Base-by-base conservation (phyloP, 768 basidiomycete species). In the Lactifluus hygrophoroides region DNA sequence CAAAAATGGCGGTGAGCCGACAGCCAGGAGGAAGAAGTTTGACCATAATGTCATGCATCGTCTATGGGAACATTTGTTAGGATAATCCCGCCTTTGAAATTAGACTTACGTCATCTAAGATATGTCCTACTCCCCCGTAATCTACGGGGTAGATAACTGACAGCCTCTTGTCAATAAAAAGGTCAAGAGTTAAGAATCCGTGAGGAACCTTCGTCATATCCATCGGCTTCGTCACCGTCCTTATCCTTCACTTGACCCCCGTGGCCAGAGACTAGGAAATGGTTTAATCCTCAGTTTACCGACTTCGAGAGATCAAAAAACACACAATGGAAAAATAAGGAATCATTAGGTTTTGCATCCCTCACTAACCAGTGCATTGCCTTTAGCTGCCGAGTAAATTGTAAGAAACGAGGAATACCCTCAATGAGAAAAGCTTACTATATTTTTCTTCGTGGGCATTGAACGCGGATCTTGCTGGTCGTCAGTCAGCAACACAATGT, bases 141-240 rank as follows among this genome's bases (percentile, higher is more conserved):
- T 99, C 95, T 19, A 94, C 68, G 0, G 95, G 96, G 68, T 84
- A 97, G 64, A 98, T 94, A 23, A 85, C 88, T 87, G 58, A 3
- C 19, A n/a, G 27, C 25, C 19, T 17, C 27, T 7, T 13, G 28
- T 60, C 25, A 46, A 40, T 23, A 17, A 40, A 49, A 51, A 1
- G 32, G 37, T 19, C 32, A 32, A 17, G 17, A 1, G 55, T 19
- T 10, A 30, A 1, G 5, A 10, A 14, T 35, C 21, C 19, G 32
- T 54, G 28, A 23, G 25, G 27, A 14, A 84, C 85, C 82, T 77
- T 93, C 90, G 62, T 94, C 90, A 53, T 74, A 80, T 7, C 92
- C 93, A 65, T 90, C 87, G 0, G 76, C 72, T 70, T 94, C 86
- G 64, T 91, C 90, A 3, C 88, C 89, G 63, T 90, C 79, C 1